Conservation (phyloP, 2,329 filamentous ascomycete species). For the Bipolaris oryzae region DNA sequence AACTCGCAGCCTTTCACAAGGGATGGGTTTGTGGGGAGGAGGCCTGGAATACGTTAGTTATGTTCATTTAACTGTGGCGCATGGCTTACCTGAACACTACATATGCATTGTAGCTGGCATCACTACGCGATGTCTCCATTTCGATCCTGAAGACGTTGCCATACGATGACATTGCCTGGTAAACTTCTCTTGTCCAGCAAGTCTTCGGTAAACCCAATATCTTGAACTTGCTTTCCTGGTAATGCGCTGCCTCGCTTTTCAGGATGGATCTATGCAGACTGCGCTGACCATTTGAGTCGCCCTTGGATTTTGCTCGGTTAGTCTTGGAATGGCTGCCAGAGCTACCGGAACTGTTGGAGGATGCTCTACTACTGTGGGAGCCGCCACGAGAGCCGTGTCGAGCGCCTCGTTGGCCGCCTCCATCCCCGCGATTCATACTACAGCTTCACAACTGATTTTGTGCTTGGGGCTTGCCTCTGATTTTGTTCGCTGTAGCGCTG, state of each 20-base stretch:
- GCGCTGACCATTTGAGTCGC: conserved; percentile 1
- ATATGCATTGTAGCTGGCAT: conserved; percentile 21
- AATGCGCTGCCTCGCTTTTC: conserved; percentile 2
- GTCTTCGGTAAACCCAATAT: conserved; percentile 22
- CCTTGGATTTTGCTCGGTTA: conserved; percentile 12
- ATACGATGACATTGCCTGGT: conserved; percentile 28
- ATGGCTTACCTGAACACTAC: conserved; percentile 33
- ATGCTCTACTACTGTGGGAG: conserved; percentile 12
- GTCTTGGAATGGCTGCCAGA: conserved; percentile 11
- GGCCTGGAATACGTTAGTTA: conserved; percentile 20
- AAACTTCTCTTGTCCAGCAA: conserved; percentile 29
- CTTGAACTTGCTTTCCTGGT: conserved; percentile 34
- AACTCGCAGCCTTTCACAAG: conserved; percentile 14
- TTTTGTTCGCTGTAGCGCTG: conserved; percentile 2
- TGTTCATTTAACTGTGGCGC: background rate
- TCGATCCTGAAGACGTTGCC: conserved; percentile 42
- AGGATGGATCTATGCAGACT: conserved; percentile 3
- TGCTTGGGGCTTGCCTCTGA: conserved; percentile 11
- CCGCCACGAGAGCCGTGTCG: conserved; percentile 12
- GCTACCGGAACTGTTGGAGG: conserved; percentile 25
- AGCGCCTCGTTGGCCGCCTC: conserved; percentile 10
- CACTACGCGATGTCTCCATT: conserved; percentile 16
- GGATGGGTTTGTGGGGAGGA: conserved; percentile 14
- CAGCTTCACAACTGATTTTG: background rate
- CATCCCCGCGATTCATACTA: conserved; percentile 19